phyloP scores from a whole-genome alignment of 805 yeast genomes.

The Wickerhamiella bombiphila region DNA sequence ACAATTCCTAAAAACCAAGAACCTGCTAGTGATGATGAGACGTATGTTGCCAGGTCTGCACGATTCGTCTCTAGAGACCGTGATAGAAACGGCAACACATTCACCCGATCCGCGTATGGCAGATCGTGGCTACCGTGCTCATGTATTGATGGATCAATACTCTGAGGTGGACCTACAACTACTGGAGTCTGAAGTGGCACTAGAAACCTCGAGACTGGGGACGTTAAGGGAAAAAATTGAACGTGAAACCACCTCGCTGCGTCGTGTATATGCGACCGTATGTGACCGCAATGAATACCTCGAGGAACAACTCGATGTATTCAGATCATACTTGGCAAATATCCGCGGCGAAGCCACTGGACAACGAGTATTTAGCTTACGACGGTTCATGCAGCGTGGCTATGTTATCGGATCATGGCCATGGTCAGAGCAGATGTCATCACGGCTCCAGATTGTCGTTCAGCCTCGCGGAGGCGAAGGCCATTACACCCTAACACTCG shows the following conservation, averaged over 20 bases:
- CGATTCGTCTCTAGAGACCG: conserved; percentile 13
- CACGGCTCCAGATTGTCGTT: conserved; percentile 14
- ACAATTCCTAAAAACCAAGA: conserved; percentile 24
- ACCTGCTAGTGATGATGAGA: conserved; percentile 24
- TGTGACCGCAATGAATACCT: conserved; percentile 26
- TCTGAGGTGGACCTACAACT: conserved; percentile 8
- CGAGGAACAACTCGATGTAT: conserved; percentile 24
- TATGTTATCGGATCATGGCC: conserved; percentile 18
- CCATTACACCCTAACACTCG: conserved; percentile 21
- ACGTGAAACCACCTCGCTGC: conserved; percentile 21
- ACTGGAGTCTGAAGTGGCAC: conserved; percentile 23
- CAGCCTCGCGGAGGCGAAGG: conserved; percentile 21
- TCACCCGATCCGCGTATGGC: conserved; percentile 19
- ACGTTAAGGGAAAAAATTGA: conserved; percentile 21
- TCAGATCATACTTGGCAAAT: conserved; percentile 24
- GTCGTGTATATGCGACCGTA: conserved; percentile 21
- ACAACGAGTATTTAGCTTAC: not conserved
- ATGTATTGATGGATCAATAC: conserved; percentile 14
- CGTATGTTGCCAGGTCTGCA: conserved; percentile 22
- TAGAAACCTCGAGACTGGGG: conserved; percentile 24
- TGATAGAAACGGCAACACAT: conserved; percentile 23
- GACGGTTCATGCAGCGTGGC: conserved; percentile 3
- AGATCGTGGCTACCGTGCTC: conserved; percentile 24
- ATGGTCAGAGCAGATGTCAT: conserved; percentile 18
- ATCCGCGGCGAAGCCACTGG: conserved; percentile 20